A percentile compares a stretch with the other conserved stretches of the same genome.
Conservation (phyloP, 768 basidiomycete species). For the Tricholoma bakamatsutake region DNA sequence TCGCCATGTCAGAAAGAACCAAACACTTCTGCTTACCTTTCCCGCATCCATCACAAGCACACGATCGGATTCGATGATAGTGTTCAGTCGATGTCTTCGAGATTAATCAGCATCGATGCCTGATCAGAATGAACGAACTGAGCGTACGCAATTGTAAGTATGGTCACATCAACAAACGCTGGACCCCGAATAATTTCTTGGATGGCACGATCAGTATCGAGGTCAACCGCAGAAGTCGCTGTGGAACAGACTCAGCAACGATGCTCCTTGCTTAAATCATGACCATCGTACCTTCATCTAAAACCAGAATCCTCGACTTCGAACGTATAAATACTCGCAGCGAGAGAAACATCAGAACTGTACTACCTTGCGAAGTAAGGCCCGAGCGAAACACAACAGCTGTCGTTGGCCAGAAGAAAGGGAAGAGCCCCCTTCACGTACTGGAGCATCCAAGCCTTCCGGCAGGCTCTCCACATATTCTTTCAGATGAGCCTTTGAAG, state of each 20-base stretch:
- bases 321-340: slow-evolving; percentile 3
- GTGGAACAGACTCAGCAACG: slow-evolving; percentile 3
- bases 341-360: background rate
- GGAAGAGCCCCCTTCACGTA: slow-evolving; percentile 76
- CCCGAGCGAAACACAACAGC: slow-evolving; percentile 83
- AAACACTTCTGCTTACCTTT: slow-evolving; percentile 32
- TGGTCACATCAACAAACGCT: slow-evolving; percentile 72
- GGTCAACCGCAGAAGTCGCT: slow-evolving; percentile 88
- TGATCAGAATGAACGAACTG: slow-evolving; percentile 18
- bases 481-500: slow-evolving; percentile 54
- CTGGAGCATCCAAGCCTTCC: slow-evolving; percentile 64
- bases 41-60: slow-evolving; percentile 82
- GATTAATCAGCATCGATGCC: background rate
- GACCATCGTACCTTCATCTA: slow-evolving; percentile 75
- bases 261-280: background rate
- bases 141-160: slow-evolving; percentile 75
- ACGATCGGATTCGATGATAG: slow-evolving; percentile 75
- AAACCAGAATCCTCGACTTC: slow-evolving; percentile 78
- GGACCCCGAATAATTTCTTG: slow-evolving; percentile 83
- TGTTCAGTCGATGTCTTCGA: slow-evolving; percentile 70
- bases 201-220: slow-evolving; percentile 85
- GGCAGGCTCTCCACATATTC: slow-evolving; percentile 60
- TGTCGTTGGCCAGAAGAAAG: slow-evolving; percentile 85
- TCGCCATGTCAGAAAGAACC: background rate
- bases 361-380: slow-evolving; percentile 65